Percentiles rank a stretch among this genome's conserved stretches.
Conservation (phyloP, 2,329 filamentous ascomycete species). For the Colletotrichum kahawae region DNA sequence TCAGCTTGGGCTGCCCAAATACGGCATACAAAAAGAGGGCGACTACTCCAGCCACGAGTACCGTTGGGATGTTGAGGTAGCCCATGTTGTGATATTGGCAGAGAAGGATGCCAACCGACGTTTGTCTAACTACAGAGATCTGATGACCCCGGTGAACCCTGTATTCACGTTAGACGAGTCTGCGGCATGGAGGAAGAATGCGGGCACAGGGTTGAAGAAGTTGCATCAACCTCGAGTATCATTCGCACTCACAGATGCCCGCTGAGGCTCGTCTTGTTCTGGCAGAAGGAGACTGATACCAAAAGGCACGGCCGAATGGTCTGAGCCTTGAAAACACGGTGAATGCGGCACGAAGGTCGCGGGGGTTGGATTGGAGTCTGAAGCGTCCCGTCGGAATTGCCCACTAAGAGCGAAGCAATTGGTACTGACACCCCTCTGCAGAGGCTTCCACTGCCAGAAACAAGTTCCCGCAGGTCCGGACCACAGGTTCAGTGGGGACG, state of each 20-base stretch:
- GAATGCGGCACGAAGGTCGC: not conserved
- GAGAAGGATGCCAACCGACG: not conserved
- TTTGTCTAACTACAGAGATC: not conserved
- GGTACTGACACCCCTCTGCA: not conserved
- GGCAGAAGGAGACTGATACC: not conserved
- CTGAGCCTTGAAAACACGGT: not conserved
- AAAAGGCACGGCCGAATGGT: not conserved
- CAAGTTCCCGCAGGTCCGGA: not conserved
- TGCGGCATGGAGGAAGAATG: not conserved
- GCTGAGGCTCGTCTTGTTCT: not conserved
- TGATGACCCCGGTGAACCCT: not conserved
- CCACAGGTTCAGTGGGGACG: not conserved
- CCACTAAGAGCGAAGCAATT: not conserved
- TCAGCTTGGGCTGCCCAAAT: slow-evolving; percentile 16
- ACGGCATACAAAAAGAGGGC: slow-evolving; percentile 7
- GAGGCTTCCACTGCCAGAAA: not conserved
- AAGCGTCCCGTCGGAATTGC: not conserved
- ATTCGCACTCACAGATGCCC: not conserved
- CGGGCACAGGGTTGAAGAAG: not conserved
- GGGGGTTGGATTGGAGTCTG: not conserved
- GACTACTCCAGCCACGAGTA: not conserved
- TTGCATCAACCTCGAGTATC: not conserved
- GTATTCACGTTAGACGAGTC: not conserved
- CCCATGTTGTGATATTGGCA: not conserved
- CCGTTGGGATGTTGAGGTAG: not conserved